These are phyloP conservation scores for Moricandia arvensis DNA, from an alignment of 345 rosid species.

Conservation along the genomic window DNA sequence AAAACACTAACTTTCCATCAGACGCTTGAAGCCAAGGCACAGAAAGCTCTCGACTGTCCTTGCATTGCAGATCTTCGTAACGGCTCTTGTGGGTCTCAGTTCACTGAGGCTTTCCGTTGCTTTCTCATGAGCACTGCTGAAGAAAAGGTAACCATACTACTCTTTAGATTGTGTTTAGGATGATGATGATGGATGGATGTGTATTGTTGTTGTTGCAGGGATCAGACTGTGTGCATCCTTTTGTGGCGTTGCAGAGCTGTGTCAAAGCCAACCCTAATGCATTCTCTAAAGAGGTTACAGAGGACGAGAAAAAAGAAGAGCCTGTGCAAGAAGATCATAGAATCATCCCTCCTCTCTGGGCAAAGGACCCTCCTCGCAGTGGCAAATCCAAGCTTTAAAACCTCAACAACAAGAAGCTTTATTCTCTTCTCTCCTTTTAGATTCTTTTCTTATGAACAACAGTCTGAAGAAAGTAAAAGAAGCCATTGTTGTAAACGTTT, in stretches of 20 bases:
- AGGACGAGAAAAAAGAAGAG: conserved; percentile 47
- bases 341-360: conserved; percentile 73
- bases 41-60: conserved; percentile 87
- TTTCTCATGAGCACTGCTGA: conserved; percentile 80
- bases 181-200: conserved; percentile 4
- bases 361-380: conserved; percentile 43
- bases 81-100: conserved; percentile 72
- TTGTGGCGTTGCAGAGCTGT: conserved; percentile 81
- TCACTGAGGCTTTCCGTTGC: conserved; percentile 85
- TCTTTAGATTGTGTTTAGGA: neutral
- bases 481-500: neutral
- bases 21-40: conserved; percentile 74
- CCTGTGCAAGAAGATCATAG: conserved; percentile 49
- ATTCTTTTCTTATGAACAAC: neutral
- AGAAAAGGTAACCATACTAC: conserved; percentile 58
- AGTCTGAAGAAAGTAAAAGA: neutral
- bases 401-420: neutral
- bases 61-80: conserved; percentile 78
- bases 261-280: conserved; percentile 73
- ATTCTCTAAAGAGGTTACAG: conserved; percentile 57
- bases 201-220: conserved; percentile 49
- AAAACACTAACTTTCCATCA: conserved; percentile 30
- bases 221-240: conserved; percentile 78
- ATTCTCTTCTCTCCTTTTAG: conserved; percentile 2
- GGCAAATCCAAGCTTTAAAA: conserved; percentile 53